Base-by-base conservation (phyloP, 2,329 filamentous ascomycete genomes). In the Xylaria sp. region DNA sequence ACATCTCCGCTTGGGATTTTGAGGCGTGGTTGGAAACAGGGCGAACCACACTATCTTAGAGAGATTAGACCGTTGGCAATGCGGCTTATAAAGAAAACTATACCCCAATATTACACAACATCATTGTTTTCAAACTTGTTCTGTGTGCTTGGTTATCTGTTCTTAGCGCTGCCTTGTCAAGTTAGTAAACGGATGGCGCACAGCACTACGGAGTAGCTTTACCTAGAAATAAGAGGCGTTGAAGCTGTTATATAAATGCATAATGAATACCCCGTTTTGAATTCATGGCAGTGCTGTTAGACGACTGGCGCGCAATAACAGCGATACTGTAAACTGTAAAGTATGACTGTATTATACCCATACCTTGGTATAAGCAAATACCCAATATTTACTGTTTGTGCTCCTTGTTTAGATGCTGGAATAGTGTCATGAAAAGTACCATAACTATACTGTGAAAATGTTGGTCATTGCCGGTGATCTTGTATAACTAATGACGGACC, bases 1-100 rank as follows among this genome's bases (percentile, higher is more conserved):
- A 72, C 72, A 72, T 75, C 72, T 75, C 72, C 72, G 69, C 73
- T 74, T 72, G 68, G 59, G 48, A 58, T 65, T 65, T 63, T 63
- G 23, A 63, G 43, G 59, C 9, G 13, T 56, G 48, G 41, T 32
- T 25, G 46, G 57, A n/a, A 36, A 43, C 39, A 20, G 60, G 41
- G 18, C 20, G 25, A 39, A 45, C 18, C 20, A 32, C 9, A 1
- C 32, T 28, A 25, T 12, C 6, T 20, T 62, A 45, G 41, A 55
- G 43, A 39, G n/a, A 60, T 61, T 55, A 70, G 65, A 52, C 25
- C 23, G 46, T 28, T 30, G 12, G 25, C 18, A 18, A 53, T 60
- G 55, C 32, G 56, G 52, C 20, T 32, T 32, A 67, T 60, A 52
- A 58, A 65, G 32, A 46, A 30, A 43, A 15, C 23, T 65, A 65